Base-by-base conservation (phyloP, 2,329 filamentous ascomycete species). In the Fusarium sp. region DNA sequence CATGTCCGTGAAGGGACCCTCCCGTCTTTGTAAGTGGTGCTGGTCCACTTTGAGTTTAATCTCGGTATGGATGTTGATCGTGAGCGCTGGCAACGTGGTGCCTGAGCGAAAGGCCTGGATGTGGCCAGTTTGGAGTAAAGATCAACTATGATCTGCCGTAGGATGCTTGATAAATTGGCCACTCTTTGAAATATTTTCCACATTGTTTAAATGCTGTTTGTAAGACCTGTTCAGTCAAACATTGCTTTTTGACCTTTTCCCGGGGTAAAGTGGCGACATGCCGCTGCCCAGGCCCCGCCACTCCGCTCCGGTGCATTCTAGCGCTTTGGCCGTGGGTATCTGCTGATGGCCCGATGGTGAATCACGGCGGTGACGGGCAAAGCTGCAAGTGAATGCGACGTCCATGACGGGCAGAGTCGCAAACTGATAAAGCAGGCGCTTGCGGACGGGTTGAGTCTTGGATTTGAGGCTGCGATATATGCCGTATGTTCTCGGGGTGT, bases 241-340 rank as follows among this genome's bases (percentile, higher is more conserved):
- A 62, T 58, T 47, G 58, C 41, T 50, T 46, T 48, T 54, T 49
- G 56, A 37, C 44, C 40, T 52, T 56, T 70, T 71, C 53, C 62
- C 58, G 67, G 67, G 67, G 68, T 68, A 62, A 71, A 70, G 71
- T 70, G 67, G 69, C 69, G 69, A 72, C 57, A 62, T 49, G 43
- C 53, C 59, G 41, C 65, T 26, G 13, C 28, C 57, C 43, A 40
- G 57, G 56, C 66, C 56, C 58, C 51, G 56, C 56, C 62, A 54
- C 65, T 66, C 68, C 57, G 55, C 62, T 67, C 33, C 45, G 43
- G 13, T 64, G 59, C 61, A 63, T 63, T 47, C 28, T 54, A 41
- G 65, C 55, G 65, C 44, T 61, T 33, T 30, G 63, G 10, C 46
- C 53, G n/a, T 48, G 61, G 49, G 49, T 44, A 43, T 68, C 65